A percentile compares a stretch with the other conserved stretches of the same genome.
These are phyloP conservation scores for Populus trichocarpa DNA, from an alignment of 441 rosid species.

Conservation along the genomic window DNA sequence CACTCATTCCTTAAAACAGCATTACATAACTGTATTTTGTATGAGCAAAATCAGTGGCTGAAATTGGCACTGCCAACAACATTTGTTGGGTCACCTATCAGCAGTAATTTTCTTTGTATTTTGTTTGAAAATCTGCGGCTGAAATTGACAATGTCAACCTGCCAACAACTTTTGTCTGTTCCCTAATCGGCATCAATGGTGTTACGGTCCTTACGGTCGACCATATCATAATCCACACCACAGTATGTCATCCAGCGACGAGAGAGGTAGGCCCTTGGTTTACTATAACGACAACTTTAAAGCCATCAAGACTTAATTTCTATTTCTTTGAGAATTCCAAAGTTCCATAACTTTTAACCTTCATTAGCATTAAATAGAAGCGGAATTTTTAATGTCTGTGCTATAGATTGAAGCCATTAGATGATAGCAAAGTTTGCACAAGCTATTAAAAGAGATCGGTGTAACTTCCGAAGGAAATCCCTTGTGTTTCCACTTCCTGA, in stretches of 20 bases:
- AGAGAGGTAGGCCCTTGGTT: too few relatives aligned
- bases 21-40: not conserved
- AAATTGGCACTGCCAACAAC: not conserved
- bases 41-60: not conserved
- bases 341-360: not conserved
- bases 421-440: too few relatives aligned
- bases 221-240: not conserved
- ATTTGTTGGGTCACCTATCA: not conserved
- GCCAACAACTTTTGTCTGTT: not conserved
- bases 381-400: too few relatives aligned
- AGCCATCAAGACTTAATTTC: not conserved
- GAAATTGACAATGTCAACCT: not conserved
- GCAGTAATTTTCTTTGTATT: not conserved
- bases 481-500: too few relatives aligned
- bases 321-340: not conserved
- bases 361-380: too few relatives aligned
- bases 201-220: not conserved
- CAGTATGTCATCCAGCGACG: not conserved
- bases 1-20: not conserved
- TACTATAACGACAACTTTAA: not conserved
- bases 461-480: too few relatives aligned
- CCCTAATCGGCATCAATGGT: not conserved
- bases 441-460: too few relatives aligned
- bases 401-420: too few relatives aligned
- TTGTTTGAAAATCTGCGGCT: not conserved